Conservation (phyloP, 345 rosid species). For the Sisymbrium irio region DNA sequence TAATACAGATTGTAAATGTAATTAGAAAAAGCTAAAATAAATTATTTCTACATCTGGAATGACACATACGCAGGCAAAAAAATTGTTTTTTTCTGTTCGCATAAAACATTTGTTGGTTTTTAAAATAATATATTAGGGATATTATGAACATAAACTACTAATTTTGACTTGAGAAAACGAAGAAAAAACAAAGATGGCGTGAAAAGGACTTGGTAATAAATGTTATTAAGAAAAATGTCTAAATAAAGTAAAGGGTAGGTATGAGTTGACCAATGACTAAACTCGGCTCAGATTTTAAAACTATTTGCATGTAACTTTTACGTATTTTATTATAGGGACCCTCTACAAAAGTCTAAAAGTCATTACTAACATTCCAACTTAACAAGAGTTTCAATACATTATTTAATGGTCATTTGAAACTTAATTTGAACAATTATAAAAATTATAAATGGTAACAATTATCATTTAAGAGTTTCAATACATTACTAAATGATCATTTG, state of each 20-base stretch:
- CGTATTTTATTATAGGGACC: not conserved
- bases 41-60: not conserved
- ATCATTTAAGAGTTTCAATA: not conserved
- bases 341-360: not conserved
- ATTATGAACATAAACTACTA: not conserved
- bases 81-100: too few relatives aligned
- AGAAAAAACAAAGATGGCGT: not conserved
- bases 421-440: not conserved
- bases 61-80: not conserved
- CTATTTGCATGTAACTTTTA: conserved; percentile 8
- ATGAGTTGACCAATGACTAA: conserved; percentile 21
- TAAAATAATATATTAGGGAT: not conserved
- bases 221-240: not conserved
- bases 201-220: not conserved
- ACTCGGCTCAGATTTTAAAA: not conserved
- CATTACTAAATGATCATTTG: not conserved
- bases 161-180: not conserved
- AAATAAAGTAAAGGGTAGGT: conserved; percentile 7
- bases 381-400: not conserved
- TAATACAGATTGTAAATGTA: not conserved
- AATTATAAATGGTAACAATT: not conserved
- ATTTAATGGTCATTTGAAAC: not conserved
- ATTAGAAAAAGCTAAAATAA: not conserved
- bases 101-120: not conserved
- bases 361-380: conserved; percentile 2